phyloP scores from a whole-genome alignment of 2,329 filamentous ascomycete species.

The Alternaria longipes region DNA sequence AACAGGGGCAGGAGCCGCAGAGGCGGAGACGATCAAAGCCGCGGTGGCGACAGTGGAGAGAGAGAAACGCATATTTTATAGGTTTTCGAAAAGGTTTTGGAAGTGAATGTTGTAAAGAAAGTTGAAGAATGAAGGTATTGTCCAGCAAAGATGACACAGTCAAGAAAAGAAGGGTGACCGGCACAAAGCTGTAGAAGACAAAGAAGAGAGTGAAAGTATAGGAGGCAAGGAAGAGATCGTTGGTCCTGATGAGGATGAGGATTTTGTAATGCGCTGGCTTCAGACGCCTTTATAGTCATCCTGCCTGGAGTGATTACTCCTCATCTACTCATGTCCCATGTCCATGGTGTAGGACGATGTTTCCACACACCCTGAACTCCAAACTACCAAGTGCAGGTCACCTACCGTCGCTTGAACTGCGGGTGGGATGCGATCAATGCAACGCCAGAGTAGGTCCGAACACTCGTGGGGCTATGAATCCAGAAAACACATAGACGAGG shows the following conservation, averaged over 20 bases:
- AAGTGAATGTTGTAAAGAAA: not conserved
- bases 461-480: not conserved
- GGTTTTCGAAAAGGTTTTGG: not conserved
- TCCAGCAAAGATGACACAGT: constrained; percentile 31
- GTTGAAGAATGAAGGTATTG: constrained; percentile 16
- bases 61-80: constrained; percentile 34
- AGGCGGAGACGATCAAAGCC: constrained; percentile 29
- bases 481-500: not conserved
- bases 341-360: not conserved
- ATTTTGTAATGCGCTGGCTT: not conserved
- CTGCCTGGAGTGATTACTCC: not conserved
- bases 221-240: constrained; percentile 8
- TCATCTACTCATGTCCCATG: not conserved
- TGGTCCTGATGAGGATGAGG: constrained; percentile 22
- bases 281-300: constrained; percentile 22
- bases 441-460: not conserved
- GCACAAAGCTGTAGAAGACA: constrained; percentile 15
- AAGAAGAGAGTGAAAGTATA: constrained; percentile 20
- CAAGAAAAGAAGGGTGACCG: constrained; percentile 16
- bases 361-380: constrained; percentile 10
- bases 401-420: not conserved
- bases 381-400: constrained; percentile 17
- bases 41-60: constrained; percentile 30
- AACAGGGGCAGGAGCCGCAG: constrained; percentile 25
- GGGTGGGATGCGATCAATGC: not conserved